Base-by-base conservation (phyloP, 2,329 filamentous ascomycete species). In the Aurifilum marmelostoma region DNA sequence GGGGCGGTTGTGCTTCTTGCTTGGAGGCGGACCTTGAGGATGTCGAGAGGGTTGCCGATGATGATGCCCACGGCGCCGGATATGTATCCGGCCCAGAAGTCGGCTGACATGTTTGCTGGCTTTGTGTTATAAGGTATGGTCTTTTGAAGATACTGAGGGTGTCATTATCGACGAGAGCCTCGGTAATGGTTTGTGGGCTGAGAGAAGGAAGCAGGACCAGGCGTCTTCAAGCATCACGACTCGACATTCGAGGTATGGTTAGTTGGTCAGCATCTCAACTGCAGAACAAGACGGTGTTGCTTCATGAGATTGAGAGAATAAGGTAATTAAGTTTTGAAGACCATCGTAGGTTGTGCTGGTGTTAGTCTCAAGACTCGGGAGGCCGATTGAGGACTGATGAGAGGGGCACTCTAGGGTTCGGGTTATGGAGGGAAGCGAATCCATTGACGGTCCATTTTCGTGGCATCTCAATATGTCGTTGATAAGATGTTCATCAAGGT, bases 51-150 rank as follows among this genome's bases (percentile, higher is more conserved):
- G 75, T 97, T 97, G 72, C 95, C 94, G 71, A 97, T 91, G 62
- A 97, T 82, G 75, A 97, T 97, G 60, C 93, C 92, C 63, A 91
- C 85, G 68, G 92, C 93, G 66, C 95, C 95, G 76, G 92, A 95
- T 71, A 96, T 81, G 79, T 97, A 97, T 75, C 94, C 94, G 69
- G 94, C 92, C 92, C 92, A 97, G 80, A 97, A 97, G 78, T 97
- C 94, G 74, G 93, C 88, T 64, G 92, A 92, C 92, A 96, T 95
- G 14, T 63, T n/a, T 47, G 8, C 8, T 5, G 8, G 61, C 50
- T n/a, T 34, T 14, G n/a, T 47, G 0, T 24, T 43, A 24, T 21
- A 18, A 60, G 12, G 12, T 66, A n/a, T 12, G 4, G 27, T 16
- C 6, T 3, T 3, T 2, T 5, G 7, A 66, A 37, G 9, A 37